A percentile compares a stretch with the other conserved stretches of the same genome.
These are phyloP conservation scores for Tuber aestivum DNA, from an alignment of 495 filamentous ascomycete genomes.

Conservation along the genomic window DNA sequence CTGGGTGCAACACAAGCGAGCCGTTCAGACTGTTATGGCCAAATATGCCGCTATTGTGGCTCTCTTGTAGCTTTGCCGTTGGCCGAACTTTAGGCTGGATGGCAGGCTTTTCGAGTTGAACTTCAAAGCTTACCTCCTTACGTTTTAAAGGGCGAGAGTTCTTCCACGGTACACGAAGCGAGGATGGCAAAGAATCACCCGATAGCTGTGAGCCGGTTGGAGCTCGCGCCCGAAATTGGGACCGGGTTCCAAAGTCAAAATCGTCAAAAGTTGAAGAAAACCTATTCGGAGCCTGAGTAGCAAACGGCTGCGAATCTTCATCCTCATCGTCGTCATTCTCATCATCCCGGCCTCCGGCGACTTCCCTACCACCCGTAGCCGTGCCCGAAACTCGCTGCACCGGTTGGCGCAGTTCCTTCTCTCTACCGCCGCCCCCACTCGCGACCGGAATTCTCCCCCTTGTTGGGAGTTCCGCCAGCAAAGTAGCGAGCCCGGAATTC, in stretches of 20 bases:
- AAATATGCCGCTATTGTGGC: not conserved
- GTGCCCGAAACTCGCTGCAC: not conserved
- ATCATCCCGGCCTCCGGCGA: not conserved
- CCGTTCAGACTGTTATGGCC: not conserved
- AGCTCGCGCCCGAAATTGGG: not conserved
- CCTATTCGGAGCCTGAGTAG: slow-evolving; percentile 22
- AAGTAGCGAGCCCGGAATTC: not conserved
- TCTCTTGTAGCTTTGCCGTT: not conserved
- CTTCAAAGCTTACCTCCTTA: slow-evolving; percentile 27
- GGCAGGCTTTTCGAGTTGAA: not conserved
- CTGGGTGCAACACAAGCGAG: slow-evolving; percentile 7
- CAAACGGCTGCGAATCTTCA: slow-evolving; percentile 21
- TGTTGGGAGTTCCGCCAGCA: not conserved
- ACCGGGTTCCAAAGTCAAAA: slow-evolving; percentile 11
- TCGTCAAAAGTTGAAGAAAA: slow-evolving; percentile 28
- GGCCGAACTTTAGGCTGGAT: not conserved
- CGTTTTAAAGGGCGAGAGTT: slow-evolving; percentile 28
- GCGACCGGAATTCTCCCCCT: not conserved
- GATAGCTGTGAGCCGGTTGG: not conserved
- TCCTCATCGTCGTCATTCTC: slow-evolving; percentile 12
- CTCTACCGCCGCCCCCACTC: not conserved
- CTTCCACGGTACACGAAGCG: slow-evolving; percentile 51
- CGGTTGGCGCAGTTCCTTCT: not conserved
- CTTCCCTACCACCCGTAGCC: not conserved
- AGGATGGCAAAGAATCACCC: slow-evolving; percentile 4